A percentile compares a stretch with the other conserved stretches of the same genome.
These are phyloP conservation scores for Cytidiella melzeri DNA, from an alignment of 768 basidiomycete species.

Conservation along the genomic window DNA sequence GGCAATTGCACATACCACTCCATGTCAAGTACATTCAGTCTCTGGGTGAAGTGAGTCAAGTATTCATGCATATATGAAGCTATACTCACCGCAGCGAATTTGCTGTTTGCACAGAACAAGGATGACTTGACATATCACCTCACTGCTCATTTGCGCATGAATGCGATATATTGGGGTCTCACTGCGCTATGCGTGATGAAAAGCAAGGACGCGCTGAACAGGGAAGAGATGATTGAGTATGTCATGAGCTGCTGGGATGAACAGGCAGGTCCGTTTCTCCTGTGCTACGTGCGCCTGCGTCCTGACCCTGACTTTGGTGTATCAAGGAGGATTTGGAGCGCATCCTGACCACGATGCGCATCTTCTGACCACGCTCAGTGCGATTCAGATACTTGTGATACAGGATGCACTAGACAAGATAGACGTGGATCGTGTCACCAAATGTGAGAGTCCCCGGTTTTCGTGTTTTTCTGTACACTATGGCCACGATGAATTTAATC, in stretches of 20 bases:
- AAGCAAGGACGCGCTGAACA: conserved; percentile 67
- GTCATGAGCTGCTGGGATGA: conserved; percentile 97
- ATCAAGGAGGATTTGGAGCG: conserved; percentile 81
- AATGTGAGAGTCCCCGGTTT: conserved; percentile 49
- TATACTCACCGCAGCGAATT: no score
- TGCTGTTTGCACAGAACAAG: neutral
- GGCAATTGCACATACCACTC: conserved; percentile 16
- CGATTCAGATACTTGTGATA: conserved; percentile 85
- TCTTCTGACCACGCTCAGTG: conserved; percentile 79
- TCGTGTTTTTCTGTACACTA: neutral
- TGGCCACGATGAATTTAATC: neutral
- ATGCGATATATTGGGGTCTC: conserved; percentile 95
- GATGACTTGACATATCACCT: conserved; percentile 68
- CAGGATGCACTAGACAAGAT: conserved; percentile 75
- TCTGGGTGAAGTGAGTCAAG: conserved; percentile 38
- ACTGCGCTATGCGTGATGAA: conserved; percentile 83
- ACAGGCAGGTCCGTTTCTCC: conserved; percentile 41
- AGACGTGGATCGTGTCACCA: conserved; percentile 61
- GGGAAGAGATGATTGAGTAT: conserved; percentile 81
- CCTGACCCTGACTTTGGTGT: neutral
- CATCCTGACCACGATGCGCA: conserved; percentile 94
- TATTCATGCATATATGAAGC: no score
- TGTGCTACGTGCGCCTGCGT: neutral
- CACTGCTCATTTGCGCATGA: conserved; percentile 89
- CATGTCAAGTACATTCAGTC: conserved; percentile 48